A percentile compares a stretch with the other conserved stretches of the same genome.
Evolutionary conservation across 2,329 filamentous ascomycete species (phyloP).

Genomic region (Xylariaceae sp.): DNA sequence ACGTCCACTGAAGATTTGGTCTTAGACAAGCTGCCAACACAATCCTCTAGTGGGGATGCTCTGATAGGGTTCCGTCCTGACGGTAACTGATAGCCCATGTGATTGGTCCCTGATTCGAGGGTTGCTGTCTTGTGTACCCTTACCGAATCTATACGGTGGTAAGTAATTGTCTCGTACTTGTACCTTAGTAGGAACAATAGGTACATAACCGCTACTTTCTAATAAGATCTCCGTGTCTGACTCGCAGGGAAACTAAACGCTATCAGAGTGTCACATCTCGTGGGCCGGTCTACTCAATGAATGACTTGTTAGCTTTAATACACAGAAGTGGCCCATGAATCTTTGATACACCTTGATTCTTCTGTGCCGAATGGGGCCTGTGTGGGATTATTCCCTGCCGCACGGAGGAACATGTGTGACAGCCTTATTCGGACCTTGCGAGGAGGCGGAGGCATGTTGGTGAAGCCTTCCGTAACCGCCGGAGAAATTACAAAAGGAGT

Average conservation of each 20-base stretch:
- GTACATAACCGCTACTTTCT: not conserved
- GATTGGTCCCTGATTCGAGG: conserved; percentile 16
- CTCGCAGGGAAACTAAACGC: not conserved
- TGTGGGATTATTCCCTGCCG: not conserved
- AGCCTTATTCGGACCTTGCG: not conserved
- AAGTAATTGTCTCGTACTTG: conserved; percentile 17
- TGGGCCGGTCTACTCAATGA: not conserved
- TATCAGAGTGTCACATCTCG: too few relatives aligned
- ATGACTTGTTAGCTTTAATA: not conserved
- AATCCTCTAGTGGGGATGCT: conserved; percentile 17
- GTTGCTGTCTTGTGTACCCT: conserved; percentile 15
- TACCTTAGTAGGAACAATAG: conserved; percentile 7
- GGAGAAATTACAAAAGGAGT: not conserved
- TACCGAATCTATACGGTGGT: conserved; percentile 6
- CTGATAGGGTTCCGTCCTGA: conserved; percentile 25
- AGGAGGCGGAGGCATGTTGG: not conserved
- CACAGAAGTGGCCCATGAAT: not conserved
- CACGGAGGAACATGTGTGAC: not conserved
- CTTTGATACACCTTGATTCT: not conserved
- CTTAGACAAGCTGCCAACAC: conserved; percentile 23
- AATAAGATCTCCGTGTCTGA: not conserved
- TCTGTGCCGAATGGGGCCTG: not conserved
- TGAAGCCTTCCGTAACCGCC: not conserved
- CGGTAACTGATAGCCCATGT: conserved; percentile 14
- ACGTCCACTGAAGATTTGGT: conserved; percentile 24